These are phyloP conservation scores for Gracilaria gracilis DNA, from an alignment of 23 red algal species.

Conservation along the genomic window DNA sequence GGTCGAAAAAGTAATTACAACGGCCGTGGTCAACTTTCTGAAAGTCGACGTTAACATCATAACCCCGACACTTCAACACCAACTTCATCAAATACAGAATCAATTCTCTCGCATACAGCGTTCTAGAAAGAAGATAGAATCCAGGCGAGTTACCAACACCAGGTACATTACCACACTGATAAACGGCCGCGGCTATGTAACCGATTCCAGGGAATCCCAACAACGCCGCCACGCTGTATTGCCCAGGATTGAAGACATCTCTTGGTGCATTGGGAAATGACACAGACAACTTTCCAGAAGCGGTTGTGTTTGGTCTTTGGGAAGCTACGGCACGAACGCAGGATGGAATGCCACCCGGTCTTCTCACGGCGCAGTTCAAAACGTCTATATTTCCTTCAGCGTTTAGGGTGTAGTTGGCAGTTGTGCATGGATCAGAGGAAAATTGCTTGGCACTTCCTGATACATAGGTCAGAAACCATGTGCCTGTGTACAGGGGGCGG, in stretches of 20 bases:
- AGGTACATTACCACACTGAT: conserved; percentile 26
- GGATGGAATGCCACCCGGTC: conserved; percentile 7
- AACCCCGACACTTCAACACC: conserved; percentile 37
- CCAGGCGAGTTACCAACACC: conserved; percentile 2
- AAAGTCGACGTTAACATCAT: conserved; percentile 40
- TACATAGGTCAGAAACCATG: conserved; percentile 46
- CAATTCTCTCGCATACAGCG: neutral
- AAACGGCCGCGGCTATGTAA: conserved; percentile 51
- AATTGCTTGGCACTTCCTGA: conserved; percentile 41
- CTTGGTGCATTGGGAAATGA: conserved; percentile 28
- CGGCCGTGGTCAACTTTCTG: neutral
- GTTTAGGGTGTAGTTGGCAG: conserved; percentile 58
- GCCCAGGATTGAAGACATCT: conserved; percentile 32
- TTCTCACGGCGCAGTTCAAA: conserved; percentile 37
- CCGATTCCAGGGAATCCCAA: conserved; percentile 33
- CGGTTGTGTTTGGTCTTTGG: conserved; percentile 23
- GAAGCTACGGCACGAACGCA: conserved; percentile 50
- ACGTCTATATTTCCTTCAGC: conserved; percentile 18
- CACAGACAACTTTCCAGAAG: conserved; percentile 46
- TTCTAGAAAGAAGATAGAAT: conserved; percentile 57
- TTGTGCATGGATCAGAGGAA: conserved; percentile 28
- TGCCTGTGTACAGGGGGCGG: conserved; percentile 53
- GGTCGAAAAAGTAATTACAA: conserved; percentile 62
- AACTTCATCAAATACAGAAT: conserved; percentile 36
- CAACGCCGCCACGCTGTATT: conserved; percentile 51